These are phyloP conservation scores for Picea glauca DNA, from an alignment of 75 land plant genomes.

Conservation along the genomic window DNA sequence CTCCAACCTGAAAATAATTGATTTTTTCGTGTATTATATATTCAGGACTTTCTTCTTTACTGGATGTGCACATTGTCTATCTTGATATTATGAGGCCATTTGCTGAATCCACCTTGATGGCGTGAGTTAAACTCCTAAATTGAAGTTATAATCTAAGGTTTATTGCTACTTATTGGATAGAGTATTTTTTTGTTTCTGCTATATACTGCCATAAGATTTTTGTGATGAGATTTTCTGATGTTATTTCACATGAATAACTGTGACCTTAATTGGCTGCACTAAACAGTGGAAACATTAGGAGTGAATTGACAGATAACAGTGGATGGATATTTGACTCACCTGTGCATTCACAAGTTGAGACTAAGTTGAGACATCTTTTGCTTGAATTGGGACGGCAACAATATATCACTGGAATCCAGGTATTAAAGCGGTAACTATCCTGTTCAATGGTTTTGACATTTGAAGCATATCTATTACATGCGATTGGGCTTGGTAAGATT, in stretches of 20 bases:
- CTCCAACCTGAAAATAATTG: neutral
- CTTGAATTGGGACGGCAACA: slow-evolving; percentile 53
- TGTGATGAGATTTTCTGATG: neutral
- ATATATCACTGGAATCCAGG: slow-evolving; percentile 83
- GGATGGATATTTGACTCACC: slow-evolving; percentile 62
- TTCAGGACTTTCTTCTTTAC: slow-evolving; percentile 81
- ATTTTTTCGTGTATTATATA: slow-evolving; percentile 8
- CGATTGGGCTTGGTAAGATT: too few species aligned
- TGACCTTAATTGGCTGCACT: neutral
- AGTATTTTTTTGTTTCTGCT: neutral
- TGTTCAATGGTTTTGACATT: neutral
- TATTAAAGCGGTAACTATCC: slow-evolving; percentile 9
- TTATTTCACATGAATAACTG: slow-evolving; percentile 1
- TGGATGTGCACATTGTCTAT: slow-evolving; percentile 74
- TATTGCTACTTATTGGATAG: neutral
- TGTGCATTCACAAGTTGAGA: slow-evolving; percentile 67
- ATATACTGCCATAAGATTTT: neutral
- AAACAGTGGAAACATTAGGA: neutral
- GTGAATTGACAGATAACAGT: slow-evolving; percentile 6
- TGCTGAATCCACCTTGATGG: slow-evolving; percentile 77
- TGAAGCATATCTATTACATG: neutral
- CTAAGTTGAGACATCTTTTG: slow-evolving; percentile 60
- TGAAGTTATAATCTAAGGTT: neutral
- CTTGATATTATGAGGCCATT: slow-evolving; percentile 95
- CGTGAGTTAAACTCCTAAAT: slow-evolving; percentile 36